A percentile compares a stretch with the other conserved stretches of the same genome.
phyloP scores from a whole-genome alignment of 169 alveolate species.

The Blepharisma undulans region DNA sequence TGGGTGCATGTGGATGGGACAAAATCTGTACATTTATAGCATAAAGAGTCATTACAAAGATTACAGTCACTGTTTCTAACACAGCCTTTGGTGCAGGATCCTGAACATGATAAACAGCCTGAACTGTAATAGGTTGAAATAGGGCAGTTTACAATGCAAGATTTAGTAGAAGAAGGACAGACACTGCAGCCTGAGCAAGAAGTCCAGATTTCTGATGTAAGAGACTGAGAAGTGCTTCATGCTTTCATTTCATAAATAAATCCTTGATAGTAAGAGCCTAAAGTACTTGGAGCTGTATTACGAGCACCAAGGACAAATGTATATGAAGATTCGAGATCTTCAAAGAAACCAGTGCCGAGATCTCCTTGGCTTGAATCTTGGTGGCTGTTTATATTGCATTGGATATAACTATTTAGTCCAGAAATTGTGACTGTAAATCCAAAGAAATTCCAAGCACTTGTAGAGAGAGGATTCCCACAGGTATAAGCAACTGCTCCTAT shows the following conservation, averaged over 20 bases:
- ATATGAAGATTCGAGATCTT: not conserved
- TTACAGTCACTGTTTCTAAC: conserved; percentile 20
- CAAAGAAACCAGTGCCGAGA: not conserved
- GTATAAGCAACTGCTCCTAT: not conserved
- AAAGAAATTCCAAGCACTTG: not conserved
- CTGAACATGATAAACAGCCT: not conserved
- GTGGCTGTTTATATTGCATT: not conserved
- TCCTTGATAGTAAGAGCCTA: not conserved
- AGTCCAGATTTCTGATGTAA: not conserved
- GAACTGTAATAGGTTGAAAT: not conserved
- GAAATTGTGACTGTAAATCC: not conserved
- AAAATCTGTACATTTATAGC: not conserved
- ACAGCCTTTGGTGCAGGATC: conserved; percentile 2
- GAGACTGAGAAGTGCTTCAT: not conserved
- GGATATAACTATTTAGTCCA: not conserved
- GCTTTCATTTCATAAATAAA: not conserved
- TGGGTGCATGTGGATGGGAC: not conserved
- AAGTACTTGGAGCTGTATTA: not conserved
- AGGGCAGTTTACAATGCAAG: not conserved
- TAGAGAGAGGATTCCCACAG: not conserved
- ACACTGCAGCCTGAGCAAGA: not conserved
- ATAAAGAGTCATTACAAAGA: not conserved
- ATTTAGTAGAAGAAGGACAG: not conserved
- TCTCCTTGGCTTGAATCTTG: not conserved
- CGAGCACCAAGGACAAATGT: not conserved